Evolutionary conservation across 2,329 filamentous ascomycete species (phyloP).

Genomic region (Periconia digitata): DNA sequence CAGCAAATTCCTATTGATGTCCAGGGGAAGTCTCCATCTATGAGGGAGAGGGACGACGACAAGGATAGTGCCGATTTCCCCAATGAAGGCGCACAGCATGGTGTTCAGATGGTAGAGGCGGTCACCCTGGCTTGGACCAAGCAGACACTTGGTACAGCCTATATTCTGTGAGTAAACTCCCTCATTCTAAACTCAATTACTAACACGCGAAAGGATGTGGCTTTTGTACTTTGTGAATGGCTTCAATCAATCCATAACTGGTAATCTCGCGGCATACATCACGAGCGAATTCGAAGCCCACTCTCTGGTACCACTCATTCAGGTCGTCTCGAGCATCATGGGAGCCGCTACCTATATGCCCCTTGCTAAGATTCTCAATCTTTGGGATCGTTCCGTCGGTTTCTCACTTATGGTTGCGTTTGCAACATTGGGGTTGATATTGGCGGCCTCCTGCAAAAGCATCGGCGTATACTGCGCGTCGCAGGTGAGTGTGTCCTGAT

Average conservation of each 20-base stretch:
- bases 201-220: no score
- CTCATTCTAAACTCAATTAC: no score
- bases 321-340: conserved; percentile 36
- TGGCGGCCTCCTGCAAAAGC: conserved; percentile 65
- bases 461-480: conserved; percentile 63
- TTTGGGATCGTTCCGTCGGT: conserved; percentile 41
- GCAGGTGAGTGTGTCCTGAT: conserved; percentile 58
- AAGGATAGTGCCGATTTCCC: no score
- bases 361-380: conserved; percentile 41
- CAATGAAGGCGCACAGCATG: no score
- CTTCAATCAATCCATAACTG: conserved; percentile 42
- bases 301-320: conserved; percentile 33
- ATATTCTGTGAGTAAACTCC: no score
- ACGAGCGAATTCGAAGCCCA: conserved; percentile 33
- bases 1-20: no score
- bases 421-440: conserved; percentile 49
- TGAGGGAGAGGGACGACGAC: no score
- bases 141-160: no score
- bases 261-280: conserved; percentile 41
- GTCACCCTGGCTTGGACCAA: no score
- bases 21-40: no score
- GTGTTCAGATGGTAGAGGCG: no score
- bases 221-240: conserved; percentile 53
- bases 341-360: conserved; percentile 38
- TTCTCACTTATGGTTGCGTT: conserved; percentile 27